Conservation (phyloP, 176 grass and related monocot species). For the Phoenix roebelenii region DNA sequence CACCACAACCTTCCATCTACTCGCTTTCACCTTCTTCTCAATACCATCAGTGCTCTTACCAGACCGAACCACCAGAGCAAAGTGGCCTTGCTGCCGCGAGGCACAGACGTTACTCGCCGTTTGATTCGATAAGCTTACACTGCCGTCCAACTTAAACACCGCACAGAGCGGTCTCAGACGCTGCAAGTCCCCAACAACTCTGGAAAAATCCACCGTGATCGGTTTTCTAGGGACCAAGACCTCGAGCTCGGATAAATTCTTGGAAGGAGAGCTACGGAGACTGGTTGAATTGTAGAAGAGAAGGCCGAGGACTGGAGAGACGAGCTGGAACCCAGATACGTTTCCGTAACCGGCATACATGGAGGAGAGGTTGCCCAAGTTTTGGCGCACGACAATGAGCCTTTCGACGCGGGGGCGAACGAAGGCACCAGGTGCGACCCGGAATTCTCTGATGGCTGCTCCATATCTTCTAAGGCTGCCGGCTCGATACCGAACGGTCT, state of each 20-base stretch:
- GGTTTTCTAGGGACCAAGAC: slow-evolving; percentile 32
- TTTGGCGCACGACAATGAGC: slow-evolving; percentile 59
- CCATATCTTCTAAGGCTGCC: slow-evolving; percentile 60
- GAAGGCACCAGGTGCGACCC: slow-evolving; percentile 44
- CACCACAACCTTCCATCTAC: slow-evolving; percentile 80
- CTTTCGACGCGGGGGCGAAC: slow-evolving; percentile 26
- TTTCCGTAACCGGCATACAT: slow-evolving; percentile 39
- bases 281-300: slow-evolving; percentile 51
- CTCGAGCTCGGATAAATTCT: not conserved
- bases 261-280: slow-evolving; percentile 3
- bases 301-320: slow-evolving; percentile 69
- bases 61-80: slow-evolving; percentile 43
- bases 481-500: slow-evolving; percentile 44
- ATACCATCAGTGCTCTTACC: not conserved
- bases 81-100: slow-evolving; percentile 59
- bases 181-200: slow-evolving; percentile 24
- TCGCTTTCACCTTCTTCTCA: slow-evolving; percentile 23
- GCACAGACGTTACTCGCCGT: slow-evolving; percentile 37
- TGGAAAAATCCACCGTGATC: slow-evolving; percentile 66
- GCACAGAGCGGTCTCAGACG: slow-evolving; percentile 44
- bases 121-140: slow-evolving; percentile 25
- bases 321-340: slow-evolving; percentile 36
- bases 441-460: slow-evolving; percentile 41
- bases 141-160: slow-evolving; percentile 44
- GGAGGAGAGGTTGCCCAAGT: slow-evolving; percentile 68